Percentiles rank a stretch among this genome's conserved stretches.
These are phyloP conservation scores for Pyracantha coccinea DNA, from an alignment of 331 rosid species.

Conservation along the genomic window DNA sequence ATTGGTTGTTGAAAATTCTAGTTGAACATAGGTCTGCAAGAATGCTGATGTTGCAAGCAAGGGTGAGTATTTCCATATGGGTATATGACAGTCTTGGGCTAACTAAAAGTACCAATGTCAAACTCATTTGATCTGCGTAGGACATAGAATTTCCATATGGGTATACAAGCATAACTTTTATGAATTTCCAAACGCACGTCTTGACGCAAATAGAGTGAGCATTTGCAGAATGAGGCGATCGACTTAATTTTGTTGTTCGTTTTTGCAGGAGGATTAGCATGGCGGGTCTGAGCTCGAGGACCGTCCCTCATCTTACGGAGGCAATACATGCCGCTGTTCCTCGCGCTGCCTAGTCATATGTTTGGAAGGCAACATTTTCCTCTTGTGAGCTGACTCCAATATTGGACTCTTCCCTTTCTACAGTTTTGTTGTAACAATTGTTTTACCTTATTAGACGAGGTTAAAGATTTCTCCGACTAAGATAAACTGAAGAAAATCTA, in stretches of 20 bases:
- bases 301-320: slow-evolving; percentile 85
- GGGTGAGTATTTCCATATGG: slow-evolving; percentile 38
- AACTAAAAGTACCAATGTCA: neutral
- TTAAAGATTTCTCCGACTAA: neutral
- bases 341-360: slow-evolving; percentile 19
- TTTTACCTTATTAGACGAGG: slow-evolving; percentile 10
- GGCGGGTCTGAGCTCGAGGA: slow-evolving; percentile 95
- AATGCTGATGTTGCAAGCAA: slow-evolving; percentile 75
- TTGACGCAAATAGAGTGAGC: neutral
- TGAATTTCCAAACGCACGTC: neutral
- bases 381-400: neutral
- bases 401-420: neutral
- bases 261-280: slow-evolving; percentile 90
- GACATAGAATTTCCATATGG: too few relatives aligned
- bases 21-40: slow-evolving; percentile 60
- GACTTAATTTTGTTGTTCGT: neutral
- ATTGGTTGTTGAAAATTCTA: neutral
- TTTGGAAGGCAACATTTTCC: neutral
- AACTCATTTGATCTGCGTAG: neutral
- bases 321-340: slow-evolving; percentile 90
- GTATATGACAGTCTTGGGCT: neutral
- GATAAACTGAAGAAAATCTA: neutral
- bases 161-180: too few relatives aligned
- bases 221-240: neutral
- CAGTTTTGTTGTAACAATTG: slow-evolving; percentile 29